A percentile compares a stretch with the other conserved stretches of the same genome.
Conservation (phyloP, 2,329 filamentous ascomycete species). For the Fusarium udum region DNA sequence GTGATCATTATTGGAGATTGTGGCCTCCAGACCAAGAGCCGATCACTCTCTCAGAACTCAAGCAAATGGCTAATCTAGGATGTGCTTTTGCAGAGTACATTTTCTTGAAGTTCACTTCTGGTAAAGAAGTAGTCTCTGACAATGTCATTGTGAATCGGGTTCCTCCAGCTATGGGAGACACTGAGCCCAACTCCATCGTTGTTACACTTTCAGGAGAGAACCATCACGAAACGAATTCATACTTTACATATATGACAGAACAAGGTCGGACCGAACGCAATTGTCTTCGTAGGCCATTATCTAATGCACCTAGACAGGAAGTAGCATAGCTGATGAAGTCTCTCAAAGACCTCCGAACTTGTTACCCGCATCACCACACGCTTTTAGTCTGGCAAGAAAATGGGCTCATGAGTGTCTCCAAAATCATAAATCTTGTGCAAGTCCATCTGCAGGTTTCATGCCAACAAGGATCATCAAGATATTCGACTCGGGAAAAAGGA, state of each 20-base stretch:
- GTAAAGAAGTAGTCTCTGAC: not conserved
- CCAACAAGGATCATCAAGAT: not conserved
- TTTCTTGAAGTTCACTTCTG: not conserved
- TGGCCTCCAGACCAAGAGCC: not conserved
- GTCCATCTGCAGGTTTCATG: not conserved
- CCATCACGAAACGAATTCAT: not conserved
- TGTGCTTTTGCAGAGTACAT: not conserved
- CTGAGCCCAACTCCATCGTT: not conserved
- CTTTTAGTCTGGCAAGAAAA: not conserved
- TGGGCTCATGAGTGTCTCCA: not conserved
- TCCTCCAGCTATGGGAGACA: not conserved
- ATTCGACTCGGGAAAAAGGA: not conserved
- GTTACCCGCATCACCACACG: not conserved
- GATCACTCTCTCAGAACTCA: not conserved
- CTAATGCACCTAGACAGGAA: not conserved
- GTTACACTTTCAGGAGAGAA: not conserved
- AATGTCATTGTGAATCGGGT: not conserved
- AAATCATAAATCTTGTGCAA: not conserved
- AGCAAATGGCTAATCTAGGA: not conserved
- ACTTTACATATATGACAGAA: not conserved
- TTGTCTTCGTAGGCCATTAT: not conserved
- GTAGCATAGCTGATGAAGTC: not conserved
- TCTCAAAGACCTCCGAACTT: not conserved
- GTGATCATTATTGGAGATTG: not conserved
- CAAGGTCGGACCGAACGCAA: not conserved